Evolutionary conservation across 805 yeast genomes (phyloP).

Genomic region (baker's yeast (Saccharomyces cerevisiae)): DNA sequence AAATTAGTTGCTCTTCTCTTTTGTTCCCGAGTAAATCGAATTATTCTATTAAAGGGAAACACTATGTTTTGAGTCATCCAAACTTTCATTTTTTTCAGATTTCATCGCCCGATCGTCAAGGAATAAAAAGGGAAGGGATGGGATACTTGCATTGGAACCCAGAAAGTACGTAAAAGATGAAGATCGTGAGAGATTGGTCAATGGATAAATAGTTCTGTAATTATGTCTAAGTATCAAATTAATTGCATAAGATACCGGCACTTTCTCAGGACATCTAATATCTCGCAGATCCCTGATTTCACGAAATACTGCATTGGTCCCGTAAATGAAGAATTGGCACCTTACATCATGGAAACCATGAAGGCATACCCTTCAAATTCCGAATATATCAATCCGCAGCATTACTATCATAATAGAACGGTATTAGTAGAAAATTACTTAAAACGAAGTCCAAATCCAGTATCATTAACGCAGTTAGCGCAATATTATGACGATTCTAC

Average conservation of each 20-base stretch:
- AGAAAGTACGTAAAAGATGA: not conserved
- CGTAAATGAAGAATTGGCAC: constrained; percentile 29
- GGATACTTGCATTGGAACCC: too few species aligned
- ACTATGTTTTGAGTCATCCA: not conserved
- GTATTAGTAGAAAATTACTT: constrained; percentile 22
- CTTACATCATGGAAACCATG: constrained; percentile 29
- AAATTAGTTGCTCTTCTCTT: not conserved
- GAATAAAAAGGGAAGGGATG: not conserved
- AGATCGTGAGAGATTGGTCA: not conserved
- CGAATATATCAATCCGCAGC: constrained; percentile 52
- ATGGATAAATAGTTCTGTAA: not conserved
- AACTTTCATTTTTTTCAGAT: not conserved
- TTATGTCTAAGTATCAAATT: not conserved
- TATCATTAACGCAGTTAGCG: constrained; percentile 81
- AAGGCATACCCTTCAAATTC: constrained; percentile 37
- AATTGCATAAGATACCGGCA: constrained; percentile 10
- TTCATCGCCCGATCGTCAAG: not conserved
- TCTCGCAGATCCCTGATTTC: constrained; percentile 30
- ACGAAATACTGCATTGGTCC: constrained; percentile 29
- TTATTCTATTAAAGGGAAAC: not conserved
- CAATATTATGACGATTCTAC: constrained; percentile 62
- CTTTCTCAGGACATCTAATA: constrained; percentile 15
- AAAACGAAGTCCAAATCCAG: constrained; percentile 72
- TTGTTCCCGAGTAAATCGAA: not conserved
- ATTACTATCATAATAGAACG: constrained; percentile 61